Evolutionary conservation across 257 asterid species (phyloP).

Genomic region (Paulownia fortunei): DNA sequence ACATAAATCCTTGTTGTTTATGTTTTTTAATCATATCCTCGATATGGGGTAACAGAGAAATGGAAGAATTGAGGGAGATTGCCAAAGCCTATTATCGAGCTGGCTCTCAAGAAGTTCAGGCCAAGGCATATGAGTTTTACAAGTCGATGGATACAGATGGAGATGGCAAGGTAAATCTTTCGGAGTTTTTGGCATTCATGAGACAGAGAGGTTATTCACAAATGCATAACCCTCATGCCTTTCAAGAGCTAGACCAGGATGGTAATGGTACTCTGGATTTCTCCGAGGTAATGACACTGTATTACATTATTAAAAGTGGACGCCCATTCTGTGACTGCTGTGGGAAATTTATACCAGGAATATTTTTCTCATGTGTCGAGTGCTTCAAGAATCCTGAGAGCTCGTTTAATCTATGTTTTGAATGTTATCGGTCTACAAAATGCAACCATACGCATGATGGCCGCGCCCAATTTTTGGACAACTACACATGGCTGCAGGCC

Average conservation of each 20-base stretch:
- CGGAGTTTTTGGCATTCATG: neutral
- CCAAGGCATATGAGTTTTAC: neutral
- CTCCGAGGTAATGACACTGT: constrained; percentile 27
- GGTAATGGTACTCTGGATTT: constrained; percentile 29
- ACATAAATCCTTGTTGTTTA: too few species aligned
- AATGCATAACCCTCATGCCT: constrained; percentile 20
- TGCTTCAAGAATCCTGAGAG: neutral
- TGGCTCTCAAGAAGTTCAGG: neutral
- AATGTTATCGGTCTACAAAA: constrained; percentile 18
- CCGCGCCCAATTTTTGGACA: constrained; percentile 24
- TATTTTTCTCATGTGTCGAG: constrained; percentile 25
- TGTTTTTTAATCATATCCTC: too few species aligned
- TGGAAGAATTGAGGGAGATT: neutral
- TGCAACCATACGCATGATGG: constrained; percentile 20
- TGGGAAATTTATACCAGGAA: constrained; percentile 25
- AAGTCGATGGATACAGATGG: neutral
- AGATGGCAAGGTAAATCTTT: neutral
- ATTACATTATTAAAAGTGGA: constrained; percentile 25
- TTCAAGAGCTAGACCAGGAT: constrained; percentile 9
- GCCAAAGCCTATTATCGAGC: neutral
- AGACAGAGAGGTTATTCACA: neutral
- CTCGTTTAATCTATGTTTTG: constrained; percentile 13
- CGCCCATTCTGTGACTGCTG: constrained; percentile 33
- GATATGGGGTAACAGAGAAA: too few species aligned
- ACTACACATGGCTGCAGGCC: constrained; percentile 25